Evolutionary conservation across 2,329 filamentous ascomycete species (phyloP).

Genomic region (Curvularia sp.): DNA sequence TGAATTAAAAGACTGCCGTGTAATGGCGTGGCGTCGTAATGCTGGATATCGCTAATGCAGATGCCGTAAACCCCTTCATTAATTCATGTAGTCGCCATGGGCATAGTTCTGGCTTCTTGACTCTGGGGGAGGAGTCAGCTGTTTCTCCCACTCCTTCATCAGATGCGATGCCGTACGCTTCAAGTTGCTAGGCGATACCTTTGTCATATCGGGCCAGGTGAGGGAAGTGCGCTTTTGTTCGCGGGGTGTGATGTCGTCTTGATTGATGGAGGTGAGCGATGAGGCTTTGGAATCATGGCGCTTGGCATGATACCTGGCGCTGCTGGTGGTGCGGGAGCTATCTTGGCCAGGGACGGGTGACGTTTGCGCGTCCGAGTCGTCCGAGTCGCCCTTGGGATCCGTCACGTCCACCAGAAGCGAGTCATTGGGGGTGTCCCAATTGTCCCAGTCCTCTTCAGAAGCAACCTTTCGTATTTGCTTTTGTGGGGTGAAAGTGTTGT

Average conservation of each 20-base stretch:
- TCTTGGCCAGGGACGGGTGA: constrained; percentile 53
- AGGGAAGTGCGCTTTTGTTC: constrained; percentile 52
- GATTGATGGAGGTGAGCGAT: constrained; percentile 39
- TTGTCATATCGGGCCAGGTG: constrained; percentile 74
- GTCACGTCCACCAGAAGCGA: constrained; percentile 45
- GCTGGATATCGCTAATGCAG: constrained; percentile 17
- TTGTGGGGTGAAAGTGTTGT: constrained; percentile 49
- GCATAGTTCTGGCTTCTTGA: constrained; percentile 41
- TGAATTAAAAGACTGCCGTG: constrained; percentile 41
- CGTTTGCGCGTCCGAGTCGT: constrained; percentile 58
- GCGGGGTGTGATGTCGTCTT: constrained; percentile 28
- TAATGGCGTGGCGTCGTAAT: constrained; percentile 43
- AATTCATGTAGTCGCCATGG: constrained; percentile 46
- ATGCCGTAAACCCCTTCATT: constrained; percentile 11
- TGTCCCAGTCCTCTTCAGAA: constrained; percentile 63
- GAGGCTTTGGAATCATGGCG: constrained; percentile 51
- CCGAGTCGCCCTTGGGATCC: constrained; percentile 54
- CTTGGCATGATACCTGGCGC: constrained; percentile 58
- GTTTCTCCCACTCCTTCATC: constrained; percentile 92
- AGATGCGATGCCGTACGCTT: constrained; percentile 83
- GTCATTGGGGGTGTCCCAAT: constrained; percentile 61
- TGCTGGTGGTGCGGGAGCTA: constrained; percentile 63
- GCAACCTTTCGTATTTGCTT: constrained; percentile 44
- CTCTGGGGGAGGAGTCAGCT: constrained; percentile 62
- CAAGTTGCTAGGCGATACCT: constrained; percentile 76